Conservation (phyloP, 2,329 filamentous ascomycete species). For the Hypoxylon sp. region DNA sequence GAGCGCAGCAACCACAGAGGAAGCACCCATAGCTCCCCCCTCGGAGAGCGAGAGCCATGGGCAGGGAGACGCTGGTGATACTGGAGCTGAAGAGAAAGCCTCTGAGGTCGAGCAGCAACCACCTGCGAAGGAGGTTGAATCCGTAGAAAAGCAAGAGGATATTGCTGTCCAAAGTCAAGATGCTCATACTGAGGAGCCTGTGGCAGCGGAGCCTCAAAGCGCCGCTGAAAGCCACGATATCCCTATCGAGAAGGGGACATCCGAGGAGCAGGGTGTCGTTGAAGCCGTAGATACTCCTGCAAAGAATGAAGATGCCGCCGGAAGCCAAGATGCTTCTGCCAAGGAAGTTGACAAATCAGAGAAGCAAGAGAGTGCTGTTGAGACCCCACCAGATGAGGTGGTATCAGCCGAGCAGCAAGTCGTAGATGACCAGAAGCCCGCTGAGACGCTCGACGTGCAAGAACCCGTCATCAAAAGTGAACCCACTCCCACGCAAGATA, state of each 20-base stretch:
- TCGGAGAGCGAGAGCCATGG: slow-evolving; percentile 11
- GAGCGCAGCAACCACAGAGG: slow-evolving; percentile 1
- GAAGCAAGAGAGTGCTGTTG: not conserved
- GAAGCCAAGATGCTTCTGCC: not conserved
- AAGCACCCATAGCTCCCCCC: slow-evolving; percentile 6
- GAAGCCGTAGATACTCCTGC: not conserved
- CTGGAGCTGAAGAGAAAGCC: slow-evolving; percentile 2
- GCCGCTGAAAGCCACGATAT: not conserved
- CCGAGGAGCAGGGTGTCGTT: not conserved
- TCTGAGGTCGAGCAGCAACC: slow-evolving; percentile 3
- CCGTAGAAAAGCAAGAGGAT: not conserved
- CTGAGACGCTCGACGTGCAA: not conserved
- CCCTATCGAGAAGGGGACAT: not conserved
- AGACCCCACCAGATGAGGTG: not conserved
- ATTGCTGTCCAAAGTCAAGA: not conserved
- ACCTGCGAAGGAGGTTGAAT: not conserved
- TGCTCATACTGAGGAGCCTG: not conserved
- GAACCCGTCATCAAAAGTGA: not conserved
- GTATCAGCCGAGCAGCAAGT: not conserved
- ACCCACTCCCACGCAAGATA: not conserved
- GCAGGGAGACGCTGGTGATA: slow-evolving; percentile 15
- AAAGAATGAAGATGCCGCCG: not conserved
- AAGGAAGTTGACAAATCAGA: not conserved
- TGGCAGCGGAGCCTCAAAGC: not conserved
- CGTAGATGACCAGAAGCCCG: not conserved